Evolutionary conservation across 352 stramenopile species (phyloP), one percentile per base, ranked within the genome.

Genomic region (Blastocystis sp.): DNA sequence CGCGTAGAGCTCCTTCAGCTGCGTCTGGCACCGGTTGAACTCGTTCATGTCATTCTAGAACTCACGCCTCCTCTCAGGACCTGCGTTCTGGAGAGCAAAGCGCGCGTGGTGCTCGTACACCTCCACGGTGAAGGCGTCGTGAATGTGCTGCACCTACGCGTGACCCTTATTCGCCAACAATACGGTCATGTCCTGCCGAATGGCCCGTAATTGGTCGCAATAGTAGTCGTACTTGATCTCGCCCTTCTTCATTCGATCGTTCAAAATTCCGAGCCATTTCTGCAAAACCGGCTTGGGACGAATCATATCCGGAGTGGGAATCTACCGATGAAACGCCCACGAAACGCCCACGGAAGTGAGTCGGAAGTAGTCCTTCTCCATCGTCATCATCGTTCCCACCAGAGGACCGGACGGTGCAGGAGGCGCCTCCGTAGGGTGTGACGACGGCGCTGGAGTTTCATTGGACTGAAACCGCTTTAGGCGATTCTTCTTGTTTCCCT

Each of bases 131-230:
- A 90, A 90, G 23, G 87, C 76, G 67, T 90, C 89, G 23, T 91
- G 82, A 41, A 91, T 90, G 43, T 90, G 89, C 88, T 95, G 92
- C 56, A 98, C 95, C 34, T 84, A 67, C 17, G 7, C 17, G 11
- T 28, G 23, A 84, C 11, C 19, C 11, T 38, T 0, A n/a, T 7
- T 21, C 21, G 10, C 48, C 19, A 70, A n/a, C 2, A 48, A 53
- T 45, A 84, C 74, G 17, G 95, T 98, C 89, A 96, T 96, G 91
- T 99, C 96, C 91, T 98, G 96, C 34, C 96, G 93, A 86, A 99
- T 97, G 43, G 96, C 97, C 90, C 98, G 98, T 66, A 98, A 93
- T 89, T 99, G 96, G 84, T 94, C 98, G 93, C 95, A 98, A 38
- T 67, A 84, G 61, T 84, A 84, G 28, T 84, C 74, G 34, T 84